Percentiles rank a stretch among this genome's conserved stretches.
phyloP scores from a whole-genome alignment of 1,284 basidiomycete species.

The Apiotrichum domesticum region DNA sequence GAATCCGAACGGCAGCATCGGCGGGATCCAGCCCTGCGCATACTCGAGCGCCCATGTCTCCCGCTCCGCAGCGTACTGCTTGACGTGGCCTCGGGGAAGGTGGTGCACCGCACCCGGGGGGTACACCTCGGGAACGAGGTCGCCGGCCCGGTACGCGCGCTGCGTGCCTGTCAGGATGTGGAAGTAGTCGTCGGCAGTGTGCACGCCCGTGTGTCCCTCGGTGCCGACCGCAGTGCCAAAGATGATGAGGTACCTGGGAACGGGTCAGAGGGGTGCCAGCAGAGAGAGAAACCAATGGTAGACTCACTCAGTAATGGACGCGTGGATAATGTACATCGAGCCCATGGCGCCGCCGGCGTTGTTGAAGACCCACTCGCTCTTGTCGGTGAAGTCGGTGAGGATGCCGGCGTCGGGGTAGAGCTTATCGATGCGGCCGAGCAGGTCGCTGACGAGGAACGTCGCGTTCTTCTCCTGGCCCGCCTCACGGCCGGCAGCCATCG shows the following conservation, averaged over 20 bases:
- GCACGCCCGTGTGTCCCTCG: conserved; percentile 89
- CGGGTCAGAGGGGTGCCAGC: conserved; percentile 2
- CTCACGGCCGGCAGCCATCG: conserved; percentile 54
- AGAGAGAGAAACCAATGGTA: background rate
- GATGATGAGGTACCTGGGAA: conserved; percentile 56
- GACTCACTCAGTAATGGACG: conserved; percentile 86
- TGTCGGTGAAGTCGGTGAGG: conserved; percentile 55
- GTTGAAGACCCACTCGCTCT: conserved; percentile 86
- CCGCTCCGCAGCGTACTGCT: conserved; percentile 97
- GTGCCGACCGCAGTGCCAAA: conserved; percentile 95
- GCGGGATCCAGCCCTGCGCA: conserved; percentile 84
- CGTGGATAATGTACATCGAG: conserved; percentile 90
- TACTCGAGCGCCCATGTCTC: conserved; percentile 94
- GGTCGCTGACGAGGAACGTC: conserved; percentile 50
- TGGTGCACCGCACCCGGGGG: conserved; percentile 75
- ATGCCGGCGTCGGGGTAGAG: conserved; percentile 59
- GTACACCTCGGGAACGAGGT: conserved; percentile 77
- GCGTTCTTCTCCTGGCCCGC: conserved; percentile 48
- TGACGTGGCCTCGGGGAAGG: conserved; percentile 71
- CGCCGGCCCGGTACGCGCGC: conserved; percentile 79
- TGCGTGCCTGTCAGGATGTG: conserved; percentile 89
- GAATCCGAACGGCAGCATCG: conserved; percentile 88
- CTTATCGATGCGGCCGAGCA: conserved; percentile 68
- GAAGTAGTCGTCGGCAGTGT: conserved; percentile 92
- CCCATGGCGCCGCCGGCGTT: conserved; percentile 99